Percentiles rank a stretch among this genome's conserved stretches.
These are phyloP conservation scores for Akebia trifoliata DNA, from an alignment of 164 flowering plant species.

Conservation along the genomic window DNA sequence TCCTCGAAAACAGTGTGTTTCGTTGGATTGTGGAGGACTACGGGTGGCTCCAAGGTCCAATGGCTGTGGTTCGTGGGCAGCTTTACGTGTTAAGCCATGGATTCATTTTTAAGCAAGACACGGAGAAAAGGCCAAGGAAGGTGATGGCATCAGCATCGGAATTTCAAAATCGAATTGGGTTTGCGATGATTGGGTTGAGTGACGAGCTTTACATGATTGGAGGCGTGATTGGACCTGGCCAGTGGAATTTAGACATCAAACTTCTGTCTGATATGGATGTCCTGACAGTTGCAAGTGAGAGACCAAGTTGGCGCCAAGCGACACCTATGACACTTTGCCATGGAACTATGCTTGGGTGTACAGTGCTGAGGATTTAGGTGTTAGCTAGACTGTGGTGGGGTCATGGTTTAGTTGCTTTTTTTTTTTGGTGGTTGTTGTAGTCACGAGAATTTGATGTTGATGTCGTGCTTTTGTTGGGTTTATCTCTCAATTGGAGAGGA, in stretches of 20 bases:
- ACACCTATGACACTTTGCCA: constrained; percentile 75
- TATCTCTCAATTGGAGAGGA: constrained; percentile 7
- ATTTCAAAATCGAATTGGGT: constrained; percentile 68
- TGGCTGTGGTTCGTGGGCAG: constrained; percentile 68
- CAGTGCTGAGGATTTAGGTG: constrained; percentile 66
- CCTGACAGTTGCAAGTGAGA: constrained; percentile 52
- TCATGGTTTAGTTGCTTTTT: neutral
- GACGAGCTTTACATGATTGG: constrained; percentile 82
- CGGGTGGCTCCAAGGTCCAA: constrained; percentile 88
- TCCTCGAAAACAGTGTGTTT: constrained; percentile 37
- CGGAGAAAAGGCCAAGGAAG: constrained; percentile 34
- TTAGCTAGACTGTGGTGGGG: neutral
- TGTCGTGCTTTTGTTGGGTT: constrained; percentile 1
- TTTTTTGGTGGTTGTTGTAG: neutral
- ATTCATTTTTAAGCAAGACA: constrained; percentile 52
- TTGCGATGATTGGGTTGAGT: constrained; percentile 63
- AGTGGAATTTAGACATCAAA: constrained; percentile 60
- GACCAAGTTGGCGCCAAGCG: constrained; percentile 70
- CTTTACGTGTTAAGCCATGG: constrained; percentile 79
- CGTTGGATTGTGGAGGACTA: constrained; percentile 70
- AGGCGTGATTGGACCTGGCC: constrained; percentile 78
- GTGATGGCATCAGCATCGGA: constrained; percentile 63
- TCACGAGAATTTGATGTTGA: no score
- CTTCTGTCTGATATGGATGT: constrained; percentile 68
- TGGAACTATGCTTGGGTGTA: constrained; percentile 79